Evolutionary conservation across 2,329 filamentous ascomycete genomes (phyloP).

Genomic region (Didymellaceae sp.): DNA sequence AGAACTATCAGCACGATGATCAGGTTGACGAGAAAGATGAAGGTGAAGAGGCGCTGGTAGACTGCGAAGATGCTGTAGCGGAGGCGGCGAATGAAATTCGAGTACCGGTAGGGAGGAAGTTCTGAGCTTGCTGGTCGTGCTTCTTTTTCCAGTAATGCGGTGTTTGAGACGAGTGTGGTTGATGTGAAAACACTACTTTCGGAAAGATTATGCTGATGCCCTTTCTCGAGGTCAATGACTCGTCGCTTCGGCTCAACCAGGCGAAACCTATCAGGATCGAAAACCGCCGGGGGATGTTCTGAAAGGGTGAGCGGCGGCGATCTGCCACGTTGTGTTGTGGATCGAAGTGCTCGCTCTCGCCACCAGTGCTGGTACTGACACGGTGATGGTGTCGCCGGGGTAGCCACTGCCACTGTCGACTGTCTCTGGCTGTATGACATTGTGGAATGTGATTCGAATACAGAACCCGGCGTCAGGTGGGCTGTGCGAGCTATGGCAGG

Average conservation of each 20-base stretch:
- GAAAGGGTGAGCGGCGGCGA: slow-evolving; percentile 4
- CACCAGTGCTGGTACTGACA: slow-evolving; percentile 23
- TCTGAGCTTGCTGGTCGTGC: neutral
- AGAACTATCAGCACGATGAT: slow-evolving; percentile 28
- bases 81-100: slow-evolving; percentile 24
- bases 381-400: neutral
- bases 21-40: slow-evolving; percentile 51
- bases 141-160: neutral
- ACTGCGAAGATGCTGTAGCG: slow-evolving; percentile 30
- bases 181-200: neutral
- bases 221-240: slow-evolving; percentile 26
- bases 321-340: slow-evolving; percentile 7
- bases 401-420: slow-evolving; percentile 7
- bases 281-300: slow-evolving; percentile 17
- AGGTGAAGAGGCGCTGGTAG: slow-evolving; percentile 53
- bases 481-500: slow-evolving; percentile 20
- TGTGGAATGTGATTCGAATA: slow-evolving; percentile 18
- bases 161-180: neutral
- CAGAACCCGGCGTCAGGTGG: slow-evolving; percentile 13
- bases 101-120: neutral
- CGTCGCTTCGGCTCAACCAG: slow-evolving; percentile 8
- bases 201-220: slow-evolving; percentile 2
- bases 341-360: slow-evolving; percentile 10
- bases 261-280: slow-evolving; percentile 15
- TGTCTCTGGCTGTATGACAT: slow-evolving; percentile 23